phyloP scores from a whole-genome alignment of 495 filamentous ascomycete species.

The Aspergillus heteromorphus region DNA sequence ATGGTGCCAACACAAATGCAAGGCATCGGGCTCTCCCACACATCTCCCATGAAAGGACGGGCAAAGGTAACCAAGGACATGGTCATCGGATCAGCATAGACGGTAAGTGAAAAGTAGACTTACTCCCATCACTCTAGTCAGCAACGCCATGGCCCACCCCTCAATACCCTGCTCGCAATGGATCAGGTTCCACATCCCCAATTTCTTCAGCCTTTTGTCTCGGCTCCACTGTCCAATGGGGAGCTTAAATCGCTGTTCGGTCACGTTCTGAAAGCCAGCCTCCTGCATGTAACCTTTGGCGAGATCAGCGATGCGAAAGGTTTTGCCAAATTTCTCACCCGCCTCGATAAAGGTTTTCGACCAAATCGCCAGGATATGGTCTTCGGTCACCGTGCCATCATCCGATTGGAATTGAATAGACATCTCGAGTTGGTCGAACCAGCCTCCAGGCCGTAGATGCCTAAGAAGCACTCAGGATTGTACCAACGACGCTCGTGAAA shows the following conservation, averaged over 20 bases:
- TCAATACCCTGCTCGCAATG: constrained; percentile 59
- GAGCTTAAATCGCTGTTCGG: constrained; percentile 53
- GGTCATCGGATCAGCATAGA: not conserved
- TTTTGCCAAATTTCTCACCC: constrained; percentile 43
- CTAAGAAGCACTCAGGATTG: constrained; percentile 13
- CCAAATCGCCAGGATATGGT: constrained; percentile 48
- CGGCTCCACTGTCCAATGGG: constrained; percentile 62
- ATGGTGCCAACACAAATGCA: not conserved
- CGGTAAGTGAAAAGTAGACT: constrained; percentile 7
- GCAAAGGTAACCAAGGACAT: not conserved
- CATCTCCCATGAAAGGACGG: not conserved
- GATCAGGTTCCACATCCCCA: constrained; percentile 56
- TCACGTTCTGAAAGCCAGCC: constrained; percentile 55
- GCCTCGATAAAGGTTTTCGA: constrained; percentile 48
- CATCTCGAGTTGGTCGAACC: constrained; percentile 57
- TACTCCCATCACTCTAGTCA: constrained; percentile 50
- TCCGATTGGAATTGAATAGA: constrained; percentile 44
- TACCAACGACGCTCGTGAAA: not conserved
- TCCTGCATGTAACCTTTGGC: constrained; percentile 31
- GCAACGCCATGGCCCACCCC: constrained; percentile 49
- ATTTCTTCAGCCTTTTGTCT: constrained; percentile 56
- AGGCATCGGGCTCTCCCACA: not conserved
- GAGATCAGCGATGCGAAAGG: constrained; percentile 41
- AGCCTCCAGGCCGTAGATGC: constrained; percentile 57
- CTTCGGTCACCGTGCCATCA: constrained; percentile 43